phyloP scores from a whole-genome alignment of 768 basidiomycete genomes.

The Exidia glandulosa region DNA sequence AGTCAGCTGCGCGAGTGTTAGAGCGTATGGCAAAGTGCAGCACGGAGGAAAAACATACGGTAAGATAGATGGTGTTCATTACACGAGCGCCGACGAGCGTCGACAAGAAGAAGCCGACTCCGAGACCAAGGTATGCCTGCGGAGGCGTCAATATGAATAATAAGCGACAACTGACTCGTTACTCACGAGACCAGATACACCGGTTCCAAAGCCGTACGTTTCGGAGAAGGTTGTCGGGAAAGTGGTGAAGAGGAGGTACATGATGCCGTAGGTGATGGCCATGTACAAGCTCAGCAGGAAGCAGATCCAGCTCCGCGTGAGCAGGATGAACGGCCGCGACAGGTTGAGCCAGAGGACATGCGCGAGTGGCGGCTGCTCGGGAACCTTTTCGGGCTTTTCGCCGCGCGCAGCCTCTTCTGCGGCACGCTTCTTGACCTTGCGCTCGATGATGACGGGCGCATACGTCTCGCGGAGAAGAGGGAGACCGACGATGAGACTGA shows the following conservation, averaged over 20 bases:
- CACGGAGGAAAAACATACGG: neutral
- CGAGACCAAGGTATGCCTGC: slow-evolving; percentile 28
- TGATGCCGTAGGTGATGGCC: neutral
- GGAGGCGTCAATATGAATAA: neutral
- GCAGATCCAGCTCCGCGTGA: slow-evolving; percentile 22
- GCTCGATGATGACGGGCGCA: slow-evolving; percentile 51
- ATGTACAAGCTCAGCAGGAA: neutral
- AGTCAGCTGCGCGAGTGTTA: slow-evolving; percentile 10
- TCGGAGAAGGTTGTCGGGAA: slow-evolving; percentile 37
- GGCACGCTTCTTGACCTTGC: slow-evolving; percentile 21
- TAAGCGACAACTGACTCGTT: slow-evolving; percentile 23
- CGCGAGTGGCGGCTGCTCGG: slow-evolving; percentile 4
- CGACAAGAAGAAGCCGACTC: slow-evolving; percentile 23
- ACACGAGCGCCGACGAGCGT: slow-evolving; percentile 20
- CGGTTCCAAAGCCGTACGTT: slow-evolving; percentile 33
- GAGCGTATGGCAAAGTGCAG: neutral
- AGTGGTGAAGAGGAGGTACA: slow-evolving; percentile 63
- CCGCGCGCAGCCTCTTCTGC: slow-evolving; percentile 8
- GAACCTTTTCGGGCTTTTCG: slow-evolving; percentile 17
- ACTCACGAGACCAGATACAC: slow-evolving; percentile 41
- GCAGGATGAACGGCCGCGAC: slow-evolving; percentile 44
- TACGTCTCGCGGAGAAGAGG: slow-evolving; percentile 65
- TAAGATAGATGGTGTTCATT: slow-evolving; percentile 12
- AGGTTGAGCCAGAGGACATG: slow-evolving; percentile 49
- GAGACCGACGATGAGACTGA: slow-evolving; percentile 30